A percentile compares a stretch with the other conserved stretches of the same genome.
Evolutionary conservation across 805 yeast genomes (phyloP).

Genomic region (Lipomyces orientalis): DNA sequence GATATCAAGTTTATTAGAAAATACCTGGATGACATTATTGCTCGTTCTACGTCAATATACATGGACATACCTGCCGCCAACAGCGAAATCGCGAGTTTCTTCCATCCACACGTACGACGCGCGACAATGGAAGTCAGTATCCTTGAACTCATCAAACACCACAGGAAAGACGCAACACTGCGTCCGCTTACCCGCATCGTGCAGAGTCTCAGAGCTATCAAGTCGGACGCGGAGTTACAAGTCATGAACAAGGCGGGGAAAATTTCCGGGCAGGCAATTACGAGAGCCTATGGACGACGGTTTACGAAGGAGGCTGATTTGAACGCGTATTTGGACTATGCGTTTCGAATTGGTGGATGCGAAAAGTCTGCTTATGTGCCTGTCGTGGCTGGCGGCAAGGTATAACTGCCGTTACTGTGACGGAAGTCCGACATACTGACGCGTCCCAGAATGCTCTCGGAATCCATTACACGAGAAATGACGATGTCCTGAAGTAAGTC

Average conservation of each 20-base stretch:
- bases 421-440: background rate
- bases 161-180: constrained; percentile 4
- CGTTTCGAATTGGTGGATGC: constrained; percentile 86
- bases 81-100: constrained; percentile 20
- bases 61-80: constrained; percentile 51
- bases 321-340: constrained; percentile 79
- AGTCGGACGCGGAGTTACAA: constrained; percentile 75
- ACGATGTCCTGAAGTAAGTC: constrained; percentile 62
- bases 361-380: constrained; percentile 90
- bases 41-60: constrained; percentile 57
- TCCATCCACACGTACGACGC: constrained; percentile 15
- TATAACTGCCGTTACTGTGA: constrained; percentile 9
- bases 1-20: constrained; percentile 48
- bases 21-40: constrained; percentile 56
- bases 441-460: constrained; percentile 69
- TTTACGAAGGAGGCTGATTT: constrained; percentile 77
- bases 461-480: constrained; percentile 92
- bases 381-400: constrained; percentile 89
- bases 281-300: constrained; percentile 73
- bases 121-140: constrained; percentile 23
- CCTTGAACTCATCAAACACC: constrained; percentile 21
- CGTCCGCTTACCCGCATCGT: constrained; percentile 52
- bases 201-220: constrained; percentile 64
- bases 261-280: constrained; percentile 82
- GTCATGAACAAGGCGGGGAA: constrained; percentile 84